Percentiles rank a stretch among this genome's conserved stretches.
Conservation (phyloP, 129 eudicot genomes). For the Oenanthe sinensis region DNA sequence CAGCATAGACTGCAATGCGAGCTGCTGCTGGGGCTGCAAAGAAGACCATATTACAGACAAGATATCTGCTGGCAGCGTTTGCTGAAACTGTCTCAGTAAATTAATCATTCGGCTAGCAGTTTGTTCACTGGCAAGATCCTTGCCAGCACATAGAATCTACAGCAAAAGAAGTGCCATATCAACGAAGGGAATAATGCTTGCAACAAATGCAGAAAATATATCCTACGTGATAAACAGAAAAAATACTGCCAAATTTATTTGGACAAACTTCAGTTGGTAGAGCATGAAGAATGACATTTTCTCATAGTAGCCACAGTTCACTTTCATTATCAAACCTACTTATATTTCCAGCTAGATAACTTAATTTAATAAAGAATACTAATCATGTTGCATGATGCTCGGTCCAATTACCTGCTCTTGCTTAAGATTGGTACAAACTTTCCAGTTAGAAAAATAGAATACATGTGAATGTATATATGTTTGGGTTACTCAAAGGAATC, state of each 20-base stretch:
- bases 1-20: conserved; percentile 75
- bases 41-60: conserved; percentile 81
- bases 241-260: background rate
- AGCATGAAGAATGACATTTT: background rate
- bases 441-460: background rate
- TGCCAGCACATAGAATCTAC: conserved; percentile 86
- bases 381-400: background rate
- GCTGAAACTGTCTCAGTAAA: conserved; percentile 85
- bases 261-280: background rate
- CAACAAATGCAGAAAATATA: background rate
- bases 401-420: background rate
- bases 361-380: background rate
- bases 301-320: background rate
- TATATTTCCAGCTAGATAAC: background rate
- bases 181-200: background rate
- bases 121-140: conserved; percentile 89
- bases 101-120: conserved; percentile 74
- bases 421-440: background rate
- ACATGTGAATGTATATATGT: background rate
- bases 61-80: conserved; percentile 73
- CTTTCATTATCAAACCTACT: background rate
- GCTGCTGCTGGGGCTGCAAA: conserved; percentile 96
- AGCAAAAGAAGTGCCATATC: background rate
- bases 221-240: background rate
- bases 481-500: background rate